Conservation (phyloP, 2,329 filamentous ascomycete genomes). For the Orbilia quercus region DNA sequence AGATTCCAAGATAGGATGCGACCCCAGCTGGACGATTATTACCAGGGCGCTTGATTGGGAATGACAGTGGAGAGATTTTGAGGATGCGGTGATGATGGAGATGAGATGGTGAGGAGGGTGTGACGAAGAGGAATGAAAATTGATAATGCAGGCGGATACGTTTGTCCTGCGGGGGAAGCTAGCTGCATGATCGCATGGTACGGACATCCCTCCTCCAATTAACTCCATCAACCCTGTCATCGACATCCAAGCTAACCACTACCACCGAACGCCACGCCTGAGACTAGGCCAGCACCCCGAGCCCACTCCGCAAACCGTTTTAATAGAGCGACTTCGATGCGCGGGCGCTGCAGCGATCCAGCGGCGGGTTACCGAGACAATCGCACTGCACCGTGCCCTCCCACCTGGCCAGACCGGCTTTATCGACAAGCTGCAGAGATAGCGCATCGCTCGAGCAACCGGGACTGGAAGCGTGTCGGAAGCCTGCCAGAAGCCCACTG, state of each 20-base stretch:
- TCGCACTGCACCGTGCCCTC: background rate
- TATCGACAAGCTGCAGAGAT: too few species aligned
- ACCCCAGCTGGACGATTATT: slow-evolving; percentile 8
- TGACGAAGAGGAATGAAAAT: background rate
- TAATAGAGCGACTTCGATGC: background rate
- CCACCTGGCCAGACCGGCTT: too few species aligned
- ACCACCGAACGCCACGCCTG: too few species aligned
- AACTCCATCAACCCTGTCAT: background rate
- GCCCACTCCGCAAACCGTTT: background rate
- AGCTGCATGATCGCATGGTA: slow-evolving; percentile 15
- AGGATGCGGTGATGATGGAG: slow-evolving; percentile 7
- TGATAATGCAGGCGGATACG: background rate
- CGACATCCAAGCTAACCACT: background rate
- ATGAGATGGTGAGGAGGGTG: background rate
- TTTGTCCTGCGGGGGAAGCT: slow-evolving; percentile 17
- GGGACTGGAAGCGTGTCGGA: slow-evolving; percentile 20
- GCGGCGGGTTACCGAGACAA: background rate
- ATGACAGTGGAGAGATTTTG: background rate
- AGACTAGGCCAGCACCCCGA: too few species aligned
- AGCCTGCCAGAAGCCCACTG: slow-evolving; percentile 24
- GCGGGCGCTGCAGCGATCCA: background rate
- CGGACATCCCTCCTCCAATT: background rate
- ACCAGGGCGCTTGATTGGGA: background rate
- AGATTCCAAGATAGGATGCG: slow-evolving; percentile 15
- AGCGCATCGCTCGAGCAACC: slow-evolving; percentile 2